These are phyloP conservation scores for Kodamaea jinghongensis DNA, from an alignment of 805 yeast genomes.

Conservation along the genomic window DNA sequence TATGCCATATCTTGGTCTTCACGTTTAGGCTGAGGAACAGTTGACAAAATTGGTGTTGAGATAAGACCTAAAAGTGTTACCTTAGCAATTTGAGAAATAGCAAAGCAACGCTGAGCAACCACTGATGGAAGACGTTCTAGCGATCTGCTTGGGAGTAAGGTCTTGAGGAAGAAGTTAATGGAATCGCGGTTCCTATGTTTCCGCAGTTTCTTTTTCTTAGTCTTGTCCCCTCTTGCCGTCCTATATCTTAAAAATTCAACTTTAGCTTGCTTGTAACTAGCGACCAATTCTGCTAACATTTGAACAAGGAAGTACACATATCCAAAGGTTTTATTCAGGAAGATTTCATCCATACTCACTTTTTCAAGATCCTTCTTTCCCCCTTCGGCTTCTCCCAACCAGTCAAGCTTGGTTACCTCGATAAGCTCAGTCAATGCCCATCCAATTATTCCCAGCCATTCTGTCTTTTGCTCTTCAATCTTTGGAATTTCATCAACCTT, in stretches of 20 bases:
- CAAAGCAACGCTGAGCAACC: slow-evolving; percentile 26
- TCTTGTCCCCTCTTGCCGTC: slow-evolving; percentile 46
- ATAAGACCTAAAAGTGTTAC: slow-evolving; percentile 61
- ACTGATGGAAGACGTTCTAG: neutral
- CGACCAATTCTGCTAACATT: slow-evolving; percentile 63
- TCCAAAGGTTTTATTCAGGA: slow-evolving; percentile 42
- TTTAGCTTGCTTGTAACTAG: slow-evolving; percentile 78
- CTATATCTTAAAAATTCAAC: slow-evolving; percentile 79
- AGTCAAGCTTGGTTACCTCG: slow-evolving; percentile 39
- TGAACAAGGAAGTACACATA: slow-evolving; percentile 70
- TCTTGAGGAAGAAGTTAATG: slow-evolving; percentile 2
- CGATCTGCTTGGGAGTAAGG: neutral
- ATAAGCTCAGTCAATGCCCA: slow-evolving; percentile 64
- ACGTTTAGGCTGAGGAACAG: slow-evolving; percentile 42
- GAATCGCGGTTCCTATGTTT: neutral
- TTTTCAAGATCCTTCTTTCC: slow-evolving; percentile 1
- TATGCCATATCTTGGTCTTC: slow-evolving; percentile 70
- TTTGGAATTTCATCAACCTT: slow-evolving; percentile 5
- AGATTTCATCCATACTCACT: slow-evolving; percentile 8
- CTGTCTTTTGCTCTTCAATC: slow-evolving; percentile 8
- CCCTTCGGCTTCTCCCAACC: slow-evolving; percentile 22
- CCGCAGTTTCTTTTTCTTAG: slow-evolving; percentile 10
- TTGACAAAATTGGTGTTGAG: slow-evolving; percentile 51
- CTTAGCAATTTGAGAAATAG: slow-evolving; percentile 61
- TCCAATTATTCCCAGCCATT: slow-evolving; percentile 55